These are phyloP conservation scores for Malus hybrid DNA, from an alignment of 331 rosid genomes.

Conservation along the genomic window DNA sequence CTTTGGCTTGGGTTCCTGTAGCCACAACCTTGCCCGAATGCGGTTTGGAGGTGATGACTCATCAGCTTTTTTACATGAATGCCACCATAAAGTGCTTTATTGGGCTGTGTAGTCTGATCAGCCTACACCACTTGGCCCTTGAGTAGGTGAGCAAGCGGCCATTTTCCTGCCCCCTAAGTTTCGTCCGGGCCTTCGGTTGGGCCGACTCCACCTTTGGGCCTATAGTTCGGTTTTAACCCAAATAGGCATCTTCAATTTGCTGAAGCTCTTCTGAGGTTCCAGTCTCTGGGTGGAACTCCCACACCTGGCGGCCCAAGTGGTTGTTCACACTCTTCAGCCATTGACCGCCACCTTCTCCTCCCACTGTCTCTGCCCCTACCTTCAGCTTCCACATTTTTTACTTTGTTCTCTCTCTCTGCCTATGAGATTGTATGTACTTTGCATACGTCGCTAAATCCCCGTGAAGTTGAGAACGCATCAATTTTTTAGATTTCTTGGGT, in stretches of 20 bases:
- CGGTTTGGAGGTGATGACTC: too few species aligned
- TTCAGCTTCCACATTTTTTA: constrained; percentile 32
- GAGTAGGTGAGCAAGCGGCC: too few species aligned
- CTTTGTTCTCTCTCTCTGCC: not conserved
- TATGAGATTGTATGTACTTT: not conserved
- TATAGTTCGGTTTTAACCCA: too few species aligned
- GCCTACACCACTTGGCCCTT: too few species aligned
- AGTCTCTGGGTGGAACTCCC: constrained; percentile 25
- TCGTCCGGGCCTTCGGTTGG: too few species aligned
- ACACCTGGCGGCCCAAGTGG: constrained; percentile 29
- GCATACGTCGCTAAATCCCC: not conserved
- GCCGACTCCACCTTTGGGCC: too few species aligned
- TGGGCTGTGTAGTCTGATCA: too few species aligned
- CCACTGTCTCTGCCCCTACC: constrained; percentile 19
- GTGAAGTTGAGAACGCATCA: not conserved
- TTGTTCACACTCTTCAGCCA: constrained; percentile 22
- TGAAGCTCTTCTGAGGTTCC: constrained; percentile 24
- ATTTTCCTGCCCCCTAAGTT: too few species aligned
- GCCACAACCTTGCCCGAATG: too few species aligned
- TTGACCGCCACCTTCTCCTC: constrained; percentile 4
- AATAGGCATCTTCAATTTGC: constrained; percentile 4
- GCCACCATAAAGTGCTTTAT: too few species aligned
- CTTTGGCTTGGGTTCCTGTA: too few species aligned
- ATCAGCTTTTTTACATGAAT: too few species aligned
- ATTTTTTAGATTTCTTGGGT: not conserved